Base-by-base conservation (phyloP, 768 basidiomycete species). In the Coprinellus micaceus region DNA sequence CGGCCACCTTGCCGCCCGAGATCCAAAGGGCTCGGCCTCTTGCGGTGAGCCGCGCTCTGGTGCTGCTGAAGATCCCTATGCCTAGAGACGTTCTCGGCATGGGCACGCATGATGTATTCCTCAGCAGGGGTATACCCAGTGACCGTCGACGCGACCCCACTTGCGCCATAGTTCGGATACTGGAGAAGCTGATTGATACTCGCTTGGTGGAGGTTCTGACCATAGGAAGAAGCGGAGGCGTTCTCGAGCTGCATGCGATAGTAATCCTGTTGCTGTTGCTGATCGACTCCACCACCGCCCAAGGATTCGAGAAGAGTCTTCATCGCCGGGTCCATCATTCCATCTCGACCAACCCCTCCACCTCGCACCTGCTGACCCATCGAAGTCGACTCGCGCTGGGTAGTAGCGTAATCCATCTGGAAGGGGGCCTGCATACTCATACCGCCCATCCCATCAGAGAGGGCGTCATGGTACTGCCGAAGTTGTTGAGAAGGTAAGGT, bases 101-200 rank as follows among this genome's bases (percentile, higher is more conserved):
- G 73, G 68, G 84, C 58, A 69, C 83, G 84, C 64, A 89, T 78
- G 49, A 89, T 82, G 58, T 82, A 79, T 67, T 86, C 82, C 65
- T 89, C 88, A 0, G 86, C 75, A 1, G 85, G 74, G 0, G 88
- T 89, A 60, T 83, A 89, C 1, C 87, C 87, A 1, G 80, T 75
- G 28, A 33, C 50, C 4, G 56, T 57, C 17, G 50, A 52, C 41
- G 56, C 56, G 21, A 57, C 56, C 4, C 56, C 50, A 46, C 56
- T 51, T 5, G 48, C 55, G 11, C n/a, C 19, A 44, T 57, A 57
- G 4, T 26, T 25, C 24, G 52, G 50, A 28, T 41, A 41, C 39
- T 53, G 50, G 6, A 52, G 22, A 19, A 54, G 3, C 43, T 11
- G 49, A 30, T 41, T 28, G 29, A 9, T 15, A n/a, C 22, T 22